A percentile compares a stretch with the other conserved stretches of the same genome.
Evolutionary conservation across 108 stramenopile species (phyloP).

Genomic region (Skeletonema marinoi): DNA sequence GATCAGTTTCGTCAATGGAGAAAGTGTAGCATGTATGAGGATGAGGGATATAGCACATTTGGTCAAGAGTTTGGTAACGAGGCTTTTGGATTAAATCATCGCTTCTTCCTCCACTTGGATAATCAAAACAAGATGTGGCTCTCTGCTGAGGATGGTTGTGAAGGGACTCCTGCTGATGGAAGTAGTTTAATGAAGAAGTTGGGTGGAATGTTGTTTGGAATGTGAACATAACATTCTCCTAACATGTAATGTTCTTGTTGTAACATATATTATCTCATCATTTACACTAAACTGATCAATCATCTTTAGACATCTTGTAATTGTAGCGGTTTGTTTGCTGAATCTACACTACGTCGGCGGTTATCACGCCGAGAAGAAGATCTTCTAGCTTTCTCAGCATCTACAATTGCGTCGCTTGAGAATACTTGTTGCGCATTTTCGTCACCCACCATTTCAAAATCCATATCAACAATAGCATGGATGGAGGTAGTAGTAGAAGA

Average conservation of each 20-base stretch:
- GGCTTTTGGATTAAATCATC: slow-evolving; percentile 74
- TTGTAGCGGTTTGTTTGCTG: not conserved
- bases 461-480: not conserved
- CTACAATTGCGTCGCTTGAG: not conserved
- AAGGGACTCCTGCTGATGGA: slow-evolving; percentile 60
- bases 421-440: not conserved
- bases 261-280: not conserved
- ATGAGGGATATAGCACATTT: slow-evolving; percentile 65
- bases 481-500: no score
- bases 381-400: not conserved
- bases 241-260: not conserved
- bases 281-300: not conserved
- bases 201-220: slow-evolving; percentile 45
- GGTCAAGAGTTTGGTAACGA: slow-evolving; percentile 58
- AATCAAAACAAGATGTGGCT: slow-evolving; percentile 60
- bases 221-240: not conserved
- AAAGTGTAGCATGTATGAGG: slow-evolving; percentile 48
- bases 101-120: slow-evolving; percentile 80
- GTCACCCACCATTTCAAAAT: not conserved
- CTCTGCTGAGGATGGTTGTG: slow-evolving; percentile 85
- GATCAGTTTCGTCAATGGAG: slow-evolving; percentile 75
- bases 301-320: no score
- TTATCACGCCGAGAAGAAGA: not conserved
- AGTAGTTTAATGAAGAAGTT: slow-evolving; percentile 45
- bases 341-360: not conserved